Percentiles rank a stretch among this genome's conserved stretches.
These are phyloP conservation scores for Ophiostoma perfectum DNA, from an alignment of 2,329 filamentous ascomycete species.

Conservation along the genomic window DNA sequence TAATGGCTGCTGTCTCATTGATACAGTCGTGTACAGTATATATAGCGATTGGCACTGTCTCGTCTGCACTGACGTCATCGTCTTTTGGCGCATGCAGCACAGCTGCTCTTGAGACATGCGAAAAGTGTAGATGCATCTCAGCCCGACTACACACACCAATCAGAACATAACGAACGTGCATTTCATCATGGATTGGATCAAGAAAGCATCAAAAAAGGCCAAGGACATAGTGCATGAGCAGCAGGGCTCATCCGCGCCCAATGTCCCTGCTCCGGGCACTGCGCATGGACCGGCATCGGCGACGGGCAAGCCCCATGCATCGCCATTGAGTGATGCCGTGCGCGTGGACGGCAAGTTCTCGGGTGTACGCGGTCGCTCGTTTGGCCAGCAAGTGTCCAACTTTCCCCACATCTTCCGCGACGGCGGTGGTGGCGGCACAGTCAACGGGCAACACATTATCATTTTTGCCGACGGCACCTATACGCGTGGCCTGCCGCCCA, in stretches of 20 bases:
- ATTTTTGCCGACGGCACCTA: constrained; percentile 26
- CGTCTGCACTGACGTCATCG: not conserved
- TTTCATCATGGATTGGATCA: constrained; percentile 22
- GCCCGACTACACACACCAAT: not conserved
- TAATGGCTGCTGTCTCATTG: not conserved
- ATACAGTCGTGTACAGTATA: not conserved
- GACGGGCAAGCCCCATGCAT: not conserved
- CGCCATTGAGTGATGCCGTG: not conserved
- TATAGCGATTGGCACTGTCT: not conserved
- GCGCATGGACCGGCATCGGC: not conserved
- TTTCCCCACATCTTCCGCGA: constrained; percentile 26
- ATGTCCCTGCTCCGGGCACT: not conserved
- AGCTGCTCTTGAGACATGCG: not conserved
- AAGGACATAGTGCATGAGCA: constrained; percentile 20
- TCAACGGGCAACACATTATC: constrained; percentile 24
- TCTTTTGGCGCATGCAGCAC: not conserved
- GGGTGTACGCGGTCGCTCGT: constrained; percentile 16
- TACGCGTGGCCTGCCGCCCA: constrained; percentile 24
- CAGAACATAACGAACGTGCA: not conserved
- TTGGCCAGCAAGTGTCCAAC: constrained; percentile 25
- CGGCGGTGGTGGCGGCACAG: constrained; percentile 26
- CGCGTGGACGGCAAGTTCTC: constrained; percentile 18
- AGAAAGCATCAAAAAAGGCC: constrained; percentile 20
- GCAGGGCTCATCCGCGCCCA: not conserved
- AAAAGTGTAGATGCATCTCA: not conserved